A percentile compares a stretch with the other conserved stretches of the same genome.
These are phyloP conservation scores for Eucalyptus urophylla DNA, from an alignment of 345 rosid genomes.

Conservation along the genomic window DNA sequence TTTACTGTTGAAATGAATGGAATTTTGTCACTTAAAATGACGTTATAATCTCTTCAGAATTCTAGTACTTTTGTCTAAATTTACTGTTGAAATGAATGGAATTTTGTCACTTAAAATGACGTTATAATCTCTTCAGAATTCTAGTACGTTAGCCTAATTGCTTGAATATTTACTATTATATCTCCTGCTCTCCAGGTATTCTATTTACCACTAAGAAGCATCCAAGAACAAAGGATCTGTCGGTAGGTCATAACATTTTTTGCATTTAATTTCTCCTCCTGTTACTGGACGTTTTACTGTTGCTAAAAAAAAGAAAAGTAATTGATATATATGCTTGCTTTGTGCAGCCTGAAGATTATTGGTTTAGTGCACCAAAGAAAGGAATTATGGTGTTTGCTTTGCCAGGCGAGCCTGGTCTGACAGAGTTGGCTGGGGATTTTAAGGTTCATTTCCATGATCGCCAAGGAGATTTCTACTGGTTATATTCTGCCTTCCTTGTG, in stretches of 20 bases:
- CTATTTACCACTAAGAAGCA: slow-evolving; percentile 74
- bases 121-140: too few relatives aligned
- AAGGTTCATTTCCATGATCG: slow-evolving; percentile 85
- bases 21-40: neutral
- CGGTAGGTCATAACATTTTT: slow-evolving; percentile 20
- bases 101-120: too few relatives aligned
- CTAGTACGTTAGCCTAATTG: neutral
- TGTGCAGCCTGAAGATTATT: slow-evolving; percentile 79
- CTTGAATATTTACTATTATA: neutral
- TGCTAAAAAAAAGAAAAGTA: neutral
- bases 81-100: too few relatives aligned
- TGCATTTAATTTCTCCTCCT: neutral
- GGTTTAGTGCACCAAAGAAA: slow-evolving; percentile 86
- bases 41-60: neutral
- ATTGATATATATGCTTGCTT: neutral
- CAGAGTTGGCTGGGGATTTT: slow-evolving; percentile 74
- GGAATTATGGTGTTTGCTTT: slow-evolving; percentile 88
- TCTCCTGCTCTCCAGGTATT: slow-evolving; percentile 33
- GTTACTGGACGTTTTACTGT: neutral
- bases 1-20: neutral
- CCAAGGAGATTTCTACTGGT: slow-evolving; percentile 97
- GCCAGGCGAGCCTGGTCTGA: slow-evolving; percentile 92
- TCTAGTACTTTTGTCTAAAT: too few relatives aligned
- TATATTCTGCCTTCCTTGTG: neutral
- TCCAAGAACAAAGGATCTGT: slow-evolving; percentile 71